Evolutionary conservation across 495 filamentous ascomycete genomes (phyloP).

Genomic region (Xylaria acuta): DNA sequence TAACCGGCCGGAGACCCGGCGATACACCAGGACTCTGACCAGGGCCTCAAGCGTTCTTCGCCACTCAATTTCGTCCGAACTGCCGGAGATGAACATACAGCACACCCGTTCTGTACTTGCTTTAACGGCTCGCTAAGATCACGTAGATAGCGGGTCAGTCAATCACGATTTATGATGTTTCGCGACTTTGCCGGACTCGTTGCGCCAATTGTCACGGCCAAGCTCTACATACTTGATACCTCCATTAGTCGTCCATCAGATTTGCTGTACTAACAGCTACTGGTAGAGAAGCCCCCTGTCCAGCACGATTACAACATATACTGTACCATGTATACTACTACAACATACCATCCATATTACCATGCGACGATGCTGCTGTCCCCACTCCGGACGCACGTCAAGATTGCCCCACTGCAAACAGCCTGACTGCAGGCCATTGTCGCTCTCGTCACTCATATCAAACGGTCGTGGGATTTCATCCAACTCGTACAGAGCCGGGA

Average conservation of each 20-base stretch:
- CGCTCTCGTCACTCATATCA: constrained; percentile 16
- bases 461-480: constrained; percentile 16
- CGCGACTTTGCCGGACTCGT: background rate
- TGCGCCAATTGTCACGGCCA: background rate
- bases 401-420: constrained; percentile 26
- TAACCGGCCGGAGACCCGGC: background rate
- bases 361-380: background rate
- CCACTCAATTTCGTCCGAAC: constrained; percentile 12
- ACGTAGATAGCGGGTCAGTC: background rate
- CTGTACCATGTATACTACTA: no score
- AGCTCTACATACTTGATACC: background rate
- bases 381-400: constrained; percentile 18
- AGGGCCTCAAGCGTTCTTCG: background rate
- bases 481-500: constrained; percentile 10
- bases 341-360: no score
- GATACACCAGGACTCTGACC: background rate
- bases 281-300: background rate
- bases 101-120: background rate
- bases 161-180: background rate
- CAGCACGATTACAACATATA: no score
- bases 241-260: background rate
- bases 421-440: constrained; percentile 23
- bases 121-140: background rate
- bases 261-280: background rate
- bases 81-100: constrained; percentile 1